Conservation (phyloP, 1,284 basidiomycete species). For the Apiotrichum sp. region DNA sequence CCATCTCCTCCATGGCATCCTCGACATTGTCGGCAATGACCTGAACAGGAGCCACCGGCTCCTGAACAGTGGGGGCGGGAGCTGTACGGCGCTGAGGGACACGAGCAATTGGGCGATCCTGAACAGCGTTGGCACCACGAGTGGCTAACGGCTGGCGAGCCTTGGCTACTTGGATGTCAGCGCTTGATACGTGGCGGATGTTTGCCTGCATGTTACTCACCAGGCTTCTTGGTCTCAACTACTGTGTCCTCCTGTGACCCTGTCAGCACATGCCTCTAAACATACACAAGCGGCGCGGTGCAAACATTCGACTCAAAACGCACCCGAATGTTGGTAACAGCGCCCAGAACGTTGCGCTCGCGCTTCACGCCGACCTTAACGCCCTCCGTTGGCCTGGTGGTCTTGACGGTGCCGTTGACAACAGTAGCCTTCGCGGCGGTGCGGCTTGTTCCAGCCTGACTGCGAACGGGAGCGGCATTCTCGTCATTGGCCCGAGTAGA, state of each 20-base stretch:
- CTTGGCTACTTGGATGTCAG: slow-evolving; percentile 21
- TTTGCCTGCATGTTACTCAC: slow-evolving; percentile 17
- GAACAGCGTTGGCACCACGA: slow-evolving; percentile 20
- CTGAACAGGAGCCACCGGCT: slow-evolving; percentile 5
- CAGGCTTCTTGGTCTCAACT: slow-evolving; percentile 31
- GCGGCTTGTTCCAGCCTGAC: slow-evolving; percentile 1
- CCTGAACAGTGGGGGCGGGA: slow-evolving; percentile 15
- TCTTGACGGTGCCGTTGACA: slow-evolving; percentile 7
- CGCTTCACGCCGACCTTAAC: slow-evolving; percentile 40
- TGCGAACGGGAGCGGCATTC: slow-evolving; percentile 36
- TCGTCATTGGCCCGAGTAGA: slow-evolving; percentile 34
- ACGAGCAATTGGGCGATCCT: slow-evolving; percentile 34
- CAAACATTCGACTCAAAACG: not conserved
- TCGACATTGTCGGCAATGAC: slow-evolving; percentile 10
- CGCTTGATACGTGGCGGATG: not conserved
- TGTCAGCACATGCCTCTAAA: slow-evolving; percentile 2
- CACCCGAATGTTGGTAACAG: slow-evolving; percentile 32
- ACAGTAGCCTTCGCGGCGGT: slow-evolving; percentile 23
- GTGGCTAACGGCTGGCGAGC: slow-evolving; percentile 32
- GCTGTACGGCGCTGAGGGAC: slow-evolving; percentile 26
- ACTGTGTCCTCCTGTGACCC: slow-evolving; percentile 19
- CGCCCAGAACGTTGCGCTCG: slow-evolving; percentile 38
- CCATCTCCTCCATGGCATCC: slow-evolving; percentile 30
- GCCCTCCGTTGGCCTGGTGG: not conserved
- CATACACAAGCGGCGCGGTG: not conserved